phyloP scores from a whole-genome alignment of 2,329 filamentous ascomycete species.

The Nothophoma quercina region DNA sequence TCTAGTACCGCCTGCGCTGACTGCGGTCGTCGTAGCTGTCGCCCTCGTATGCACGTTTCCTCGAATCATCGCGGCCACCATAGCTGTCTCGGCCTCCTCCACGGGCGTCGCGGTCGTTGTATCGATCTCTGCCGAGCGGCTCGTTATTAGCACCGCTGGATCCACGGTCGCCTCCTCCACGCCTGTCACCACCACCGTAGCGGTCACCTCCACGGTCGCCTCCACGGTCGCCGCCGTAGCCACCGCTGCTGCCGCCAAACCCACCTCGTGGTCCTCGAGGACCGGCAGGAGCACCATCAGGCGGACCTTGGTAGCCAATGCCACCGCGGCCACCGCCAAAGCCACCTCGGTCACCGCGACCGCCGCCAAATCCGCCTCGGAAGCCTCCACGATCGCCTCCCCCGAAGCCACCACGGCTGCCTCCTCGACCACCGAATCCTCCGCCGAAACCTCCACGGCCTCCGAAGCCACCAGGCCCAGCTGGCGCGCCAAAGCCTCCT shows the following conservation, averaged over 20 bases:
- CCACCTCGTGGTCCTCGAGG: conserved; percentile 52
- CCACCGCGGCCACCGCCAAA: conserved; percentile 53
- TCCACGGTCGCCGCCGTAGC: conserved; percentile 48
- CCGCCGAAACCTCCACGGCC: conserved; percentile 61
- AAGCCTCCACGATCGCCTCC: conserved; percentile 54
- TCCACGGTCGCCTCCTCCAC: conserved; percentile 35
- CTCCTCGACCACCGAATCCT: conserved; percentile 58
- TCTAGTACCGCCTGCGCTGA: conserved; percentile 66
- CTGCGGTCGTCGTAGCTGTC: conserved; percentile 79
- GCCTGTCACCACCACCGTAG: conserved; percentile 27
- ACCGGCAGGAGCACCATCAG: conserved; percentile 58
- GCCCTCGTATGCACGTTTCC: conserved; percentile 72
- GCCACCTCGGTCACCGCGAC: conserved; percentile 50
- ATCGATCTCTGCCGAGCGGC: conserved; percentile 71
- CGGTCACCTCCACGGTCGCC: conserved; percentile 44
- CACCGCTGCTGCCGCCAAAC: conserved; percentile 48
- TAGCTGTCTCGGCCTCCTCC: conserved; percentile 47
- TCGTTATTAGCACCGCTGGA: conserved; percentile 83
- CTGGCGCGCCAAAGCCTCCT: conserved; percentile 63
- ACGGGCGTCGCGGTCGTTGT: conserved; percentile 45
- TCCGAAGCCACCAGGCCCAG: conserved; percentile 59
- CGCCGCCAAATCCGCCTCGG: conserved; percentile 55
- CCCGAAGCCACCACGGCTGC: conserved; percentile 56
- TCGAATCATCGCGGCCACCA: conserved; percentile 47
- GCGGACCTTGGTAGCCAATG: conserved; percentile 53